phyloP scores from a whole-genome alignment of 768 basidiomycete genomes.

The Fistulinella prunicolor region DNA sequence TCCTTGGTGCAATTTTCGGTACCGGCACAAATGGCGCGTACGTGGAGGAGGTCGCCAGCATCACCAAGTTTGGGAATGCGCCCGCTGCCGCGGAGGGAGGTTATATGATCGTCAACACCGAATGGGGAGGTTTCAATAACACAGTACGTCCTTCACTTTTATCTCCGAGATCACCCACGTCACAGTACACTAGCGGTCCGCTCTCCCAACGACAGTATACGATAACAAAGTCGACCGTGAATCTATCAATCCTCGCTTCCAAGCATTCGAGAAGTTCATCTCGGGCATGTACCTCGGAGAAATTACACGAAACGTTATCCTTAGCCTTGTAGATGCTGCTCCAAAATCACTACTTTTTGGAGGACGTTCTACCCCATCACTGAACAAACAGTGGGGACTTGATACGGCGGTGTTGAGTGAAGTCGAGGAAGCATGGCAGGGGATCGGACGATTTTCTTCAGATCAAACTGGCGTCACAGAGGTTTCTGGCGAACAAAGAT shows the following conservation, averaged over 20 bases:
- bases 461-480: not conserved
- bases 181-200: constrained; percentile 53
- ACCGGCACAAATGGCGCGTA: constrained; percentile 99
- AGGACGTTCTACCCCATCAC: constrained; percentile 63
- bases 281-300: constrained; percentile 99
- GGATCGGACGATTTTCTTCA: constrained; percentile 33
- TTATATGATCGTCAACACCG: constrained; percentile 93
- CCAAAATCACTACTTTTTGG: constrained; percentile 73
- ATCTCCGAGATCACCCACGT: not conserved
- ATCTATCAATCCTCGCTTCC: constrained; percentile 89
- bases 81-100: constrained; percentile 59
- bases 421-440: constrained; percentile 74
- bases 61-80: constrained; percentile 75
- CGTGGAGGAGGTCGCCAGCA: constrained; percentile 81
- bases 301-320: constrained; percentile 79
- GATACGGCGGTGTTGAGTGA: constrained; percentile 92
- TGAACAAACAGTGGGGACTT: constrained; percentile 93
- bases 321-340: constrained; percentile 75
- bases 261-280: constrained; percentile 97
- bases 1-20: constrained; percentile 91
- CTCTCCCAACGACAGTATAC: constrained; percentile 83
- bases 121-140: constrained; percentile 99
- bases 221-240: constrained; percentile 92
- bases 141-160: constrained; percentile 48
- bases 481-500: constrained; percentile 26